phyloP scores from a whole-genome alignment of 164 flowering plant species.

The Annona cherimola region DNA sequence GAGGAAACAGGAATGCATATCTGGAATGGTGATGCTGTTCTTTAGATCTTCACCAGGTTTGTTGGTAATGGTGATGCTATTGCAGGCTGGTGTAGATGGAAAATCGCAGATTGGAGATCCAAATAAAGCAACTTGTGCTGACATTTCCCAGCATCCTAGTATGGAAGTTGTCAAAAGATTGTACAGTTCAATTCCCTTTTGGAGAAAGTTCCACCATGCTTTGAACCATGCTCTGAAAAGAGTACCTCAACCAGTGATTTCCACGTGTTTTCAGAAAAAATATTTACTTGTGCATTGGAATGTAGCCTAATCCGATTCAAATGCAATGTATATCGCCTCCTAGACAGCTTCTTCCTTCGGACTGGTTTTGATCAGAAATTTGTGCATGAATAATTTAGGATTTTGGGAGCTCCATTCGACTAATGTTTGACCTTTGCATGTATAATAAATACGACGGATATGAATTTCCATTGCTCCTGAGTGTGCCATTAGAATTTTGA shows the following conservation, averaged over 20 bases:
- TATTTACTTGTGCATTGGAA: background rate
- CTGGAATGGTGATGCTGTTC: background rate
- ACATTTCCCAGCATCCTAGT: background rate
- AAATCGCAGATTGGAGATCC: background rate
- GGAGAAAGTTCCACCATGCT: background rate
- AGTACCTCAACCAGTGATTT: background rate
- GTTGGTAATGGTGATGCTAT: background rate
- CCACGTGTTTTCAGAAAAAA: background rate
- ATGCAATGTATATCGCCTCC: background rate
- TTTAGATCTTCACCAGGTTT: background rate
- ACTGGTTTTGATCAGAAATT: background rate
- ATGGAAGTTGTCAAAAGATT: background rate
- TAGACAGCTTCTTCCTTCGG: background rate
- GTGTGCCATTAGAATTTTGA: no score
- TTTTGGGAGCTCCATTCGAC: background rate
- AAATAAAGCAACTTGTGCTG: background rate
- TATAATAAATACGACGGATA: background rate
- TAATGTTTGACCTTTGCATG: background rate
- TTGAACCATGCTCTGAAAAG: background rate
- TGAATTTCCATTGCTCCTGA: no score
- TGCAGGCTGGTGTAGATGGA: background rate
- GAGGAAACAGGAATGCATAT: background rate
- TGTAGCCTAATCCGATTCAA: background rate
- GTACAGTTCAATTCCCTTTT: background rate
- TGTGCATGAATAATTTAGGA: background rate